Evolutionary conservation across 192 early-diverging fungal genomes (phyloP), one percentile per base, ranked within the genome.

Genomic region (Coemansia sp.): DNA sequence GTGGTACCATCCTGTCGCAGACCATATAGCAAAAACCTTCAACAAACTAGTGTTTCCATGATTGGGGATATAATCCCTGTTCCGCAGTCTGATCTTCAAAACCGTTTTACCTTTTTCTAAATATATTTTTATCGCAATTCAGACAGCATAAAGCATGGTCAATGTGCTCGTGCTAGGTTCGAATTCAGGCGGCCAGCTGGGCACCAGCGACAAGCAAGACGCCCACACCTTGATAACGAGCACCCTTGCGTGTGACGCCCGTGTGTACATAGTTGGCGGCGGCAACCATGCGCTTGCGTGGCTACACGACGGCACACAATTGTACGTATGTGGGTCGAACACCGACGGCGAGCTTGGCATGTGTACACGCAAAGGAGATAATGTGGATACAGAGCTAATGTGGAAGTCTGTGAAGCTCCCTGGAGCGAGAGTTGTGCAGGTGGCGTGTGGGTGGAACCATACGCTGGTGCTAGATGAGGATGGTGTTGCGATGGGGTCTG

Each of bases 391-490:
- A 17, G 53, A 15, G 24, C 25, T 32, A 25, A 25, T 39, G 19
- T 76, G 74, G 80, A 74, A 41, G 17, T 39, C 53, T 1, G 58
- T 67, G 2, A 8, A 37, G 27, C 22, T 67, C 6, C 72, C 72
- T 0, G 58, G 7, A n/a, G 50, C 8, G 24, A 27, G 19, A 2
- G 56, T 78, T 2, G 4, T 6, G 45, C 66, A 75, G 62, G 32
- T 72, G 10, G 71, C 75, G 11, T 75, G 75, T 17, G 81, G 81
- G 9, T 83, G 81, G 81, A 75, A 59, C 60, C 81, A 83, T 55
- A 67, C 81, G 17, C 60, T 83, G 27, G 32, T 72, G 23, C 66
- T 83, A 1, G 61, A 37, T 2, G 52, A 48, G 12, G 23, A 11
- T 0, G 74, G 76, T 14, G 19, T 59, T 11, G 59, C 78, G 17